Conservation (phyloP, 2,329 filamentous ascomycete species). For the Penicillium sp. region DNA sequence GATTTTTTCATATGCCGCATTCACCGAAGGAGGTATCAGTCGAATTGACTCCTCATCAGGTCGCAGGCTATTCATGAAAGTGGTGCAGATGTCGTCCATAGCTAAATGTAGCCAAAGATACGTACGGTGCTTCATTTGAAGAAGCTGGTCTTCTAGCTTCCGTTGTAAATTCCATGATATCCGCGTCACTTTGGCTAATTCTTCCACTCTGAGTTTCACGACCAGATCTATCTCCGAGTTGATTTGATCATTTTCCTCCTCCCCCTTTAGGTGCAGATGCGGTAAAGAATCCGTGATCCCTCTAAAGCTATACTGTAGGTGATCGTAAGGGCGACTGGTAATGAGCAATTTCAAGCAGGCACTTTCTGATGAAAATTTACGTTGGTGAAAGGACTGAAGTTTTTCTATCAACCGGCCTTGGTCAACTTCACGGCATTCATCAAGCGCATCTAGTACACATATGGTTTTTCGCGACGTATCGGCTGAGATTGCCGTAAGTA, state of each 20-base stretch:
- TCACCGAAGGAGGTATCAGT: conserved; percentile 14
- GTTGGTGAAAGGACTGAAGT: conserved; percentile 4
- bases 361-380: neutral
- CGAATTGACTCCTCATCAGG: conserved; percentile 11
- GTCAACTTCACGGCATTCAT: conserved; percentile 11
- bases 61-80: conserved; percentile 6
- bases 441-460: conserved; percentile 10
- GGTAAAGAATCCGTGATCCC: conserved; percentile 3
- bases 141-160: conserved; percentile 13
- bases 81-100: conserved; percentile 12
- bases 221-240: conserved; percentile 15
- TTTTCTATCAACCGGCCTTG: conserved; percentile 9
- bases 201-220: conserved; percentile 9
- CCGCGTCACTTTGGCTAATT: conserved; percentile 4
- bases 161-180: conserved; percentile 2
- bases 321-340: conserved; percentile 21
- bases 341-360: conserved; percentile 19
- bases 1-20: conserved; percentile 17
- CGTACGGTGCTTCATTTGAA: conserved; percentile 20
- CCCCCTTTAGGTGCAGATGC: conserved; percentile 12
- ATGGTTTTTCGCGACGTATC: conserved; percentile 5
- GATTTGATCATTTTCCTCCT: conserved; percentile 17
- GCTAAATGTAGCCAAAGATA: conserved; percentile 25
- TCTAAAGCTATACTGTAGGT: conserved; percentile 10
- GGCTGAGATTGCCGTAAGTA: conserved; percentile 7